Percentiles rank a stretch among this genome's conserved stretches.
Evolutionary conservation across 495 filamentous ascomycete genomes (phyloP).

Genomic region (Friedmanniomyces endolithicus): DNA sequence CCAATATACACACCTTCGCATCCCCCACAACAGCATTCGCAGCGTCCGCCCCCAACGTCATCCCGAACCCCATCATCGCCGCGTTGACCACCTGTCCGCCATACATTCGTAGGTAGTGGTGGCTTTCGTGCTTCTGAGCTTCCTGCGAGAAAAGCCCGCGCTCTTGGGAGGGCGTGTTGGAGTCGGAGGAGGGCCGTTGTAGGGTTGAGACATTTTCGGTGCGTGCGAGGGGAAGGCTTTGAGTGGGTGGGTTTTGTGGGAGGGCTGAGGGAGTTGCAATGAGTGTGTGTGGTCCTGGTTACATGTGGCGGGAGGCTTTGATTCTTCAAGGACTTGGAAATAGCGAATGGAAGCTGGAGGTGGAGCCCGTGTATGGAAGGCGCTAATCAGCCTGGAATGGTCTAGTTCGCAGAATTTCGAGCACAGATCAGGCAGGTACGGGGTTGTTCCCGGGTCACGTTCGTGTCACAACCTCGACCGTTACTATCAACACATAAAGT

Average conservation of each 20-base stretch:
- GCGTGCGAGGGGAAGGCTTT: background rate
- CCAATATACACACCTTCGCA: conserved; percentile 5
- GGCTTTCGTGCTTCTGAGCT: conserved; percentile 7
- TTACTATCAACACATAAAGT: too few species aligned
- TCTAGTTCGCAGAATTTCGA: too few species aligned
- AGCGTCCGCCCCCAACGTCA: conserved; percentile 10
- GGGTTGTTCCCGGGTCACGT: too few species aligned
- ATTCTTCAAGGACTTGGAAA: too few species aligned
- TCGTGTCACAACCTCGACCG: too few species aligned
- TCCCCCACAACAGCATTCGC: conserved; percentile 12
- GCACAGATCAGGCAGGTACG: too few species aligned
- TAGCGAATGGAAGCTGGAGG: too few species aligned
- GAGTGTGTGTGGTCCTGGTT: background rate
- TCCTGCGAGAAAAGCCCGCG: conserved; percentile 11
- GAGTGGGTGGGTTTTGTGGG: background rate
- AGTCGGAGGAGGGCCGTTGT: conserved; percentile 9
- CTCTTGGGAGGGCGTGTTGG: conserved; percentile 13
- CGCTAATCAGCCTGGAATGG: too few species aligned
- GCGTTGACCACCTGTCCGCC: conserved; percentile 9
- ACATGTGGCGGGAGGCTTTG: too few species aligned
- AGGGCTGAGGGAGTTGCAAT: background rate
- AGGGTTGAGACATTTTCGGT: conserved; percentile 12
- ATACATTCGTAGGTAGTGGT: conserved; percentile 15
- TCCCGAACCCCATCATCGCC: conserved; percentile 12
- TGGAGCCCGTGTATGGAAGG: too few species aligned